A percentile compares a stretch with the other conserved stretches of the same genome.
phyloP scores from a whole-genome alignment of 306 rosid species.

The Notholithocarpus densiflorus region DNA sequence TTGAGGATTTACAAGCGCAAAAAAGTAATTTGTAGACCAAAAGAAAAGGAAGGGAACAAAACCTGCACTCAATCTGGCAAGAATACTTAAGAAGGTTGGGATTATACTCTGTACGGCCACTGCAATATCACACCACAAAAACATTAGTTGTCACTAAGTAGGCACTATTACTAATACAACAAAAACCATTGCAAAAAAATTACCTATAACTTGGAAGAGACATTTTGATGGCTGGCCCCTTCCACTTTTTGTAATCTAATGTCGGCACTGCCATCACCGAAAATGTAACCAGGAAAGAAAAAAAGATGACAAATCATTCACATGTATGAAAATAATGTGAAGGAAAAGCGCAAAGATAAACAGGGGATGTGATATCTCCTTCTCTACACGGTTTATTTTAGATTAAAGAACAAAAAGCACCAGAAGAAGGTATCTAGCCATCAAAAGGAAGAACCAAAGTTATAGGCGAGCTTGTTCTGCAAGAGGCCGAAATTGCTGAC shows the following conservation, averaged over 20 bases:
- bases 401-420: neutral
- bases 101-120: constrained; percentile 60
- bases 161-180: neutral
- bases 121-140: constrained; percentile 36
- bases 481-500: neutral
- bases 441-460: neutral
- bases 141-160: constrained; percentile 5
- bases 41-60: neutral
- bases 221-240: constrained; percentile 70
- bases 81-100: constrained; percentile 84
- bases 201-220: constrained; percentile 95
- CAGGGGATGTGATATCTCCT: neutral
- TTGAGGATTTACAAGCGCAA: neutral
- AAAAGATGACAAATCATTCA: neutral
- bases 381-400: neutral
- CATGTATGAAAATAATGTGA: neutral
- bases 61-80: constrained; percentile 86
- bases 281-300: constrained; percentile 13
- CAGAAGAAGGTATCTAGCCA: neutral
- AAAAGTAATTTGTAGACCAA: neutral
- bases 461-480: neutral
- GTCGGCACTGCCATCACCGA: constrained; percentile 48
- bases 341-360: neutral
- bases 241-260: constrained; percentile 41
- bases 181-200: constrained; percentile 16